Evolutionary conservation across 2,329 filamentous ascomycete genomes (phyloP).

Genomic region (Harringtonia aguacate): DNA sequence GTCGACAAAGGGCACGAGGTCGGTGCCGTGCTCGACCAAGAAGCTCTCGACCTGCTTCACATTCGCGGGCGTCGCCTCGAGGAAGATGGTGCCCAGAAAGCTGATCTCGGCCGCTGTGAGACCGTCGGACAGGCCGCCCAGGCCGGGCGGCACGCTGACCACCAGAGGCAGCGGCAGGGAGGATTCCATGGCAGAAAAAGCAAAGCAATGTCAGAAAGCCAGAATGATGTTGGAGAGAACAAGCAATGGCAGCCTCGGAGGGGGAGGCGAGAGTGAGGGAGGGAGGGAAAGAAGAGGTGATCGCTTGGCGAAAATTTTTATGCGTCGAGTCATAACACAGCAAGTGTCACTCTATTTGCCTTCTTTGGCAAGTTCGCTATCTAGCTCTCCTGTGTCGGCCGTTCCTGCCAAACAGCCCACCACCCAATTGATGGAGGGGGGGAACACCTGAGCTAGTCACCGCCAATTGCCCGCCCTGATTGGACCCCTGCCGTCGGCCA

Average conservation of each 20-base stretch:
- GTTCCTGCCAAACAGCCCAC: background rate
- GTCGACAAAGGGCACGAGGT: conserved; percentile 62
- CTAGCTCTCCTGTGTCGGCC: background rate
- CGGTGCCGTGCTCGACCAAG: conserved; percentile 36
- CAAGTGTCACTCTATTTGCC: conserved; percentile 1
- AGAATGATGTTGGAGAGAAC: no score
- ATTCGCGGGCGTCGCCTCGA: conserved; percentile 33
- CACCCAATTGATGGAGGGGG: no score
- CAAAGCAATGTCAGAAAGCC: no score
- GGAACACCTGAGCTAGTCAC: no score
- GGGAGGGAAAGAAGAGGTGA: background rate
- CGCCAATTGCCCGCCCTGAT: no score
- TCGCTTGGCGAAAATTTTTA: background rate
- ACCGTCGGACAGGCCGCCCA: conserved; percentile 33
- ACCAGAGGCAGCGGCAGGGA: conserved; percentile 54
- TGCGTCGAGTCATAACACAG: no score
- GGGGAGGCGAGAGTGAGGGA: no score
- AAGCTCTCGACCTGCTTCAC: conserved; percentile 34
- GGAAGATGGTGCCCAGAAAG: conserved; percentile 48
- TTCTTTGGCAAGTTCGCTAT: background rate
- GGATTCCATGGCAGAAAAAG: conserved; percentile 51
- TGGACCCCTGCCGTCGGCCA: no score
- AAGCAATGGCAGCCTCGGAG: no score
- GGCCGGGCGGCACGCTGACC: conserved; percentile 38
- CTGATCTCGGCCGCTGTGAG: conserved; percentile 46